Conservation (phyloP, 768 basidiomycete genomes). For the Auricularia sp. region DNA sequence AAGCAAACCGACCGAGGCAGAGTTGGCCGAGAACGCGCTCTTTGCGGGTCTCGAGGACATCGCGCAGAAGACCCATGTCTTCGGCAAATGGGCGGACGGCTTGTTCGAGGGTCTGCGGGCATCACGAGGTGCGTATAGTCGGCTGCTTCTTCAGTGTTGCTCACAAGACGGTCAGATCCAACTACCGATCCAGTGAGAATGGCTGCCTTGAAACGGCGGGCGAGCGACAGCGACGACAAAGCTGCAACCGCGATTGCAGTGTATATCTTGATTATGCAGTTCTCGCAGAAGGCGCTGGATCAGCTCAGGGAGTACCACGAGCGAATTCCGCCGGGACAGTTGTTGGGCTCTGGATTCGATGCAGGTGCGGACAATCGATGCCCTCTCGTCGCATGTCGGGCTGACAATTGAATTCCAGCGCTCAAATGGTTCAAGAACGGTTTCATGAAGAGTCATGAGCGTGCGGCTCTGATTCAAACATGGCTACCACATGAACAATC, state of each 20-base stretch:
- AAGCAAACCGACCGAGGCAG: constrained; percentile 13
- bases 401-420: constrained; percentile 30
- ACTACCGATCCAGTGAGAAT: constrained; percentile 75
- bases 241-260: constrained; percentile 80
- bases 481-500: constrained; percentile 71
- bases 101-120: constrained; percentile 85
- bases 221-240: constrained; percentile 49
- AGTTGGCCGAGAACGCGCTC: constrained; percentile 76
- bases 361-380: constrained; percentile 41
- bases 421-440: constrained; percentile 86
- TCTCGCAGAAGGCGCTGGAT: constrained; percentile 88
- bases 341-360: constrained; percentile 66
- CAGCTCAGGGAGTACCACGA: constrained; percentile 69
- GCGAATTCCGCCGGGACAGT: constrained; percentile 68
- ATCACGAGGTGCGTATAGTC: not conserved
- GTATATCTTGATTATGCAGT: constrained; percentile 86
- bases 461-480: constrained; percentile 78
- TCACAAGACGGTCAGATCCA: constrained; percentile 44
- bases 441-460: constrained; percentile 90
- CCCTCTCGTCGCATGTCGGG: not conserved
- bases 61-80: constrained; percentile 91
- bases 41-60: constrained; percentile 74
- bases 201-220: constrained; percentile 8
- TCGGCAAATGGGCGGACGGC: constrained; percentile 91
- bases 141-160: constrained; percentile 9